Conservation (phyloP, 2,329 filamentous ascomycete species). For the Neurospora sp. region DNA sequence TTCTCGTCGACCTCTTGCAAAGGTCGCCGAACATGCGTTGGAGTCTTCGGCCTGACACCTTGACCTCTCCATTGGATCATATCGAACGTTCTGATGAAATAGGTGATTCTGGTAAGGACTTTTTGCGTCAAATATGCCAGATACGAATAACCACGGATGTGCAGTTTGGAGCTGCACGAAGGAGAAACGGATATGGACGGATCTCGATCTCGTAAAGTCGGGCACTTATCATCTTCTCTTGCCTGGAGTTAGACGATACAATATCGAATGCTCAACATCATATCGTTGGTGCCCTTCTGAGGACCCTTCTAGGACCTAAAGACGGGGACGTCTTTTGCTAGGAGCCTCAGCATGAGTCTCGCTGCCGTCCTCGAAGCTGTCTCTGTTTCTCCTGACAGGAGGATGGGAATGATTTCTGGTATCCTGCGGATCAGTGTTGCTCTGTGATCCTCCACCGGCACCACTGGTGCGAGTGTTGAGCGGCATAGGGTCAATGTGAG, state of each 20-base stretch:
- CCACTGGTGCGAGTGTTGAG: not conserved
- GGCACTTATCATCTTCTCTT: not conserved
- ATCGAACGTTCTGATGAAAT: constrained; percentile 18
- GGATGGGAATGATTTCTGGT: not conserved
- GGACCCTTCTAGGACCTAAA: not conserved
- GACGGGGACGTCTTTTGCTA: not conserved
- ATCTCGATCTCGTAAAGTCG: too few relatives aligned
- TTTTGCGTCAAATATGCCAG: not conserved
- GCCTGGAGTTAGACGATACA: not conserved
- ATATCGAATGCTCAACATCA: not conserved
- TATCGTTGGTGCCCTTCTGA: not conserved
- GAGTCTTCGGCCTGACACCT: constrained; percentile 25
- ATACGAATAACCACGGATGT: not conserved
- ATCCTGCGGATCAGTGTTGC: not conserved
- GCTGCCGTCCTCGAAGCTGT: not conserved
- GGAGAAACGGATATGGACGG: too few relatives aligned
- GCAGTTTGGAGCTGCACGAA: too few relatives aligned
- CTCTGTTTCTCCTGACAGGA: not conserved
- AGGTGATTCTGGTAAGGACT: not conserved
- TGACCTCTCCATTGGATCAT: constrained; percentile 27
- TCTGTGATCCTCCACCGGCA: not conserved
- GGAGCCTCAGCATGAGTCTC: not conserved
- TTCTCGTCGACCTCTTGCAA: constrained; percentile 12
- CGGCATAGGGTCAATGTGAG: not conserved
- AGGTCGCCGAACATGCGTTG: constrained; percentile 27